Evolutionary conservation across 2,329 filamentous ascomycete genomes (phyloP).

Genomic region (Verticillium nubilum): DNA sequence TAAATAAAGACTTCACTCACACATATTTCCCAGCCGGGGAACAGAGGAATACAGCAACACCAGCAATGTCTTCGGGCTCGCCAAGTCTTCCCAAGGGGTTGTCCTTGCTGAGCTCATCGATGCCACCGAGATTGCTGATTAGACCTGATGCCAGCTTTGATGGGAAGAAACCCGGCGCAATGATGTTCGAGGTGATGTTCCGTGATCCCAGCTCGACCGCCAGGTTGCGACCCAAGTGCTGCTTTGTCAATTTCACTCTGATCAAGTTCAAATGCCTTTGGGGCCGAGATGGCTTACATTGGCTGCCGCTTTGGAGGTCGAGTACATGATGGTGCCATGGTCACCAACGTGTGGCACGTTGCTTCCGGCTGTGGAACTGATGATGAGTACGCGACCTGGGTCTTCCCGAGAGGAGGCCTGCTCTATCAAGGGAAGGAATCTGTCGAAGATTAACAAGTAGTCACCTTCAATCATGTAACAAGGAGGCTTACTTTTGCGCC

Average conservation of each 20-base stretch:
- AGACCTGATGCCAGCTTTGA: slow-evolving; percentile 62
- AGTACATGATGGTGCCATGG: slow-evolving; percentile 61
- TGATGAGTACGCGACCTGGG: slow-evolving; percentile 61
- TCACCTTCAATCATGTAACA: too few relatives aligned
- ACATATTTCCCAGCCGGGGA: slow-evolving; percentile 47
- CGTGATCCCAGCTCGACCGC: slow-evolving; percentile 64
- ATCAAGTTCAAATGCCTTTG: background rate
- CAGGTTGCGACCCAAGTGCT: slow-evolving; percentile 57
- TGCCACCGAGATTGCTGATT: slow-evolving; percentile 56
- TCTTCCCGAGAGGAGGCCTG: slow-evolving; percentile 17
- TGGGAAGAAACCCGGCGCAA: slow-evolving; percentile 65
- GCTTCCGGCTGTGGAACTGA: slow-evolving; percentile 61
- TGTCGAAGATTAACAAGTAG: slow-evolving; percentile 8
- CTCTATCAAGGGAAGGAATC: slow-evolving; percentile 39
- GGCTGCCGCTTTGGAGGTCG: slow-evolving; percentile 62
- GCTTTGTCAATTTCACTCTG: slow-evolving; percentile 7
- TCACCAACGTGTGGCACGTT: slow-evolving; percentile 54
- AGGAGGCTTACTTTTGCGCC: slow-evolving; percentile 45
- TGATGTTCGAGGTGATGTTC: slow-evolving; percentile 60
- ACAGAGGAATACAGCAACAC: slow-evolving; percentile 51
- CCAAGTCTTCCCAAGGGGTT: slow-evolving; percentile 52
- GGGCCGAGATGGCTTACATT: slow-evolving; percentile 18
- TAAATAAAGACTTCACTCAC: slow-evolving; percentile 17
- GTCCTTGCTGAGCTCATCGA: slow-evolving; percentile 39
- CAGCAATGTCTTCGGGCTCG: slow-evolving; percentile 54